A percentile compares a stretch with the other conserved stretches of the same genome.
Evolutionary conservation across 2,329 filamentous ascomycete genomes (phyloP).

Genomic region (Fusarium protoensiforme): DNA sequence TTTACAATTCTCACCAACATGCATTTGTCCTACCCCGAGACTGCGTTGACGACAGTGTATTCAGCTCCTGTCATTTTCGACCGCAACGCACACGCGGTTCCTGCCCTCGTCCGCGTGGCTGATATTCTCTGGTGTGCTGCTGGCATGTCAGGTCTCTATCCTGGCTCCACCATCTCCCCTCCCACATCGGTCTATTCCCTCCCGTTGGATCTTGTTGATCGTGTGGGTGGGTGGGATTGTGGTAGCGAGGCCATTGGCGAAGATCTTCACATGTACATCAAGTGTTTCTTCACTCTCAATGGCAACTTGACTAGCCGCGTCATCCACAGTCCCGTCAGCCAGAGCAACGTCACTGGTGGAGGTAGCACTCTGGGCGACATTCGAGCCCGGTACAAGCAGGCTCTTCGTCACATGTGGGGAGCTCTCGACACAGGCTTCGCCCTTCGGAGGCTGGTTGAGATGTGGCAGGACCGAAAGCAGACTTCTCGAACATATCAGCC

Average conservation of each 20-base stretch:
- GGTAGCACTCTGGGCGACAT: conserved; percentile 67
- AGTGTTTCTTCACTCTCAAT: conserved; percentile 80
- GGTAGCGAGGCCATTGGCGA: conserved; percentile 79
- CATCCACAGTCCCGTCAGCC: conserved; percentile 76
- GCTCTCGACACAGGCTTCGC: conserved; percentile 76
- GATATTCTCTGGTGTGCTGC: conserved; percentile 79
- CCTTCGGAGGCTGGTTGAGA: conserved; percentile 66
- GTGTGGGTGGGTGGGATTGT: conserved; percentile 78
- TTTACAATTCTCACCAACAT: conserved; percentile 73
- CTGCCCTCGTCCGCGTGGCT: conserved; percentile 75
- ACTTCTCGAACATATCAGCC: conserved; percentile 66
- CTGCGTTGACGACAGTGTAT: conserved; percentile 72
- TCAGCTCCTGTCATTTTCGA: conserved; percentile 79
- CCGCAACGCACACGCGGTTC: conserved; percentile 75
- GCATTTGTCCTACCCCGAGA: conserved; percentile 70
- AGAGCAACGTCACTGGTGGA: conserved; percentile 75
- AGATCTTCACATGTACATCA: conserved; percentile 82
- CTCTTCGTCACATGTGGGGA: conserved; percentile 81
- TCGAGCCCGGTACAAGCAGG: conserved; percentile 76
- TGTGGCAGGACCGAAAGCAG: conserved; percentile 68
- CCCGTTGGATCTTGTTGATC: conserved; percentile 73
- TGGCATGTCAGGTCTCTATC: conserved; percentile 75
- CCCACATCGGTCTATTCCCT: conserved; percentile 81
- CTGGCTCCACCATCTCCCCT: conserved; percentile 71
- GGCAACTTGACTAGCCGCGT: conserved; percentile 74